Conservation (phyloP, 129 eudicot genomes). For the Erigeron canadensis region DNA sequence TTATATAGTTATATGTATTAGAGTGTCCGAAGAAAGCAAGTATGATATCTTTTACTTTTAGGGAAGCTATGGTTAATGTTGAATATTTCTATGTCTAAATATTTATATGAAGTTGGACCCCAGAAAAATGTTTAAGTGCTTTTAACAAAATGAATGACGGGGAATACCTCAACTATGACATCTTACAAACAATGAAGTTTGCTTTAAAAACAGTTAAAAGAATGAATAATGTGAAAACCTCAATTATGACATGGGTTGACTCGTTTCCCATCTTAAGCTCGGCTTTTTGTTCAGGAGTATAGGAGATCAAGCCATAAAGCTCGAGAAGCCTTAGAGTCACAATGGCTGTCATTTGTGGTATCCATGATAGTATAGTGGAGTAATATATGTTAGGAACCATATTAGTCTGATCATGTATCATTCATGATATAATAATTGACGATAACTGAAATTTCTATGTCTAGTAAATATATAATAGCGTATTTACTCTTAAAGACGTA, state of each 20-base stretch:
- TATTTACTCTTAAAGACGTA: too few species aligned
- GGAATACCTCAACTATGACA: too few species aligned
- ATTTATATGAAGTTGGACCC: slow-evolving; percentile 7
- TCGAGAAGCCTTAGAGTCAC: slow-evolving; percentile 75
- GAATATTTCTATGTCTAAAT: slow-evolving; percentile 48
- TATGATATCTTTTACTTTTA: slow-evolving; percentile 78
- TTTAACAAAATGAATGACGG: neutral
- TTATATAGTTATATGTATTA: slow-evolving; percentile 52
- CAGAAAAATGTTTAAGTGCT: neutral
- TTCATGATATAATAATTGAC: too few species aligned
- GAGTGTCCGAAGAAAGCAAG: slow-evolving; percentile 89
- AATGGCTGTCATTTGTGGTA: slow-evolving; percentile 82
- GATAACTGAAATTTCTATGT: too few species aligned
- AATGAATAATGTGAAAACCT: slow-evolving; percentile 33
- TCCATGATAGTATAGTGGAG: too few species aligned
- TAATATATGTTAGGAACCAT: too few species aligned
- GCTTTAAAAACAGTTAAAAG: too few species aligned
- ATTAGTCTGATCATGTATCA: too few species aligned
- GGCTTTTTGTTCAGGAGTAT: slow-evolving; percentile 53
- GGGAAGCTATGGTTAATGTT: slow-evolving; percentile 77
- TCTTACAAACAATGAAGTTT: too few species aligned
- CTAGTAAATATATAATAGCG: too few species aligned
- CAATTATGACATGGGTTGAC: slow-evolving; percentile 38
- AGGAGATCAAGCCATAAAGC: slow-evolving; percentile 71
- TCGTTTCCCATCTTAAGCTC: slow-evolving; percentile 39